These are phyloP conservation scores for Melastoma malabathricum DNA, from an alignment of 345 rosid genomes.

Conservation along the genomic window DNA sequence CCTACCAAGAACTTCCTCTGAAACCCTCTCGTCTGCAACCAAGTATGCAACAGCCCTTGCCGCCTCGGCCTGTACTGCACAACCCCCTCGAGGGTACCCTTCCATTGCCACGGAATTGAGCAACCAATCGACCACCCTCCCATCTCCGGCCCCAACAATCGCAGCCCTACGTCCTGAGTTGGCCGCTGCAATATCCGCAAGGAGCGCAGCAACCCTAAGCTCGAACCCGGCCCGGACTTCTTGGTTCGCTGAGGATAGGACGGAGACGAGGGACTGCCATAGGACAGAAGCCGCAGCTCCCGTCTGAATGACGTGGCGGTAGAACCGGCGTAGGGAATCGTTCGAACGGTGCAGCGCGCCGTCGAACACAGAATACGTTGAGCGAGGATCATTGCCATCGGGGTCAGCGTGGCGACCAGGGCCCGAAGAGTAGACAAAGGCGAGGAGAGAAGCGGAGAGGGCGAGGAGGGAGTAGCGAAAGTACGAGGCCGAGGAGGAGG, in stretches of 20 bases:
- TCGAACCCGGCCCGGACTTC: constrained; percentile 89
- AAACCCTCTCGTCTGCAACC: constrained; percentile 72
- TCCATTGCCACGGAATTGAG: constrained; percentile 57
- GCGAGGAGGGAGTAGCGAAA: constrained; percentile 30
- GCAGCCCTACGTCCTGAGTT: constrained; percentile 71
- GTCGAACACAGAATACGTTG: constrained; percentile 32
- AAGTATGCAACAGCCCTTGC: constrained; percentile 87
- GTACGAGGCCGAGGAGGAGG: constrained; percentile 10
- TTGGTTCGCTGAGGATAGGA: constrained; percentile 83
- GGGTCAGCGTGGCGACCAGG: constrained; percentile 9
- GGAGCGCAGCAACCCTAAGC: constrained; percentile 70
- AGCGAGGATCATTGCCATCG: constrained; percentile 10
- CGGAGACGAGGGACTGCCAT: constrained; percentile 87
- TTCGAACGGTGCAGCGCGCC: constrained; percentile 33
- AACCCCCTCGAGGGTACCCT: constrained; percentile 26
- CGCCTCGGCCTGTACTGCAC: constrained; percentile 80
- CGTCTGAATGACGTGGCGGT: constrained; percentile 54
- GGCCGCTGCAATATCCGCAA: constrained; percentile 84
- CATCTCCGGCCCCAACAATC: constrained; percentile 72
- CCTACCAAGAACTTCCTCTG: constrained; percentile 62
- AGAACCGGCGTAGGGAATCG: constrained; percentile 46
- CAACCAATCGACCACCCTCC: constrained; percentile 91
- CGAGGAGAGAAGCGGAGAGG: constrained; percentile 52
- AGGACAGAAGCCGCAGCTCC: constrained; percentile 71
- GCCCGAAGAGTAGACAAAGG: constrained; percentile 34